These are phyloP conservation scores for Pyrrhoderma noxium DNA, from an alignment of 1,284 basidiomycete species.

Conservation along the genomic window DNA sequence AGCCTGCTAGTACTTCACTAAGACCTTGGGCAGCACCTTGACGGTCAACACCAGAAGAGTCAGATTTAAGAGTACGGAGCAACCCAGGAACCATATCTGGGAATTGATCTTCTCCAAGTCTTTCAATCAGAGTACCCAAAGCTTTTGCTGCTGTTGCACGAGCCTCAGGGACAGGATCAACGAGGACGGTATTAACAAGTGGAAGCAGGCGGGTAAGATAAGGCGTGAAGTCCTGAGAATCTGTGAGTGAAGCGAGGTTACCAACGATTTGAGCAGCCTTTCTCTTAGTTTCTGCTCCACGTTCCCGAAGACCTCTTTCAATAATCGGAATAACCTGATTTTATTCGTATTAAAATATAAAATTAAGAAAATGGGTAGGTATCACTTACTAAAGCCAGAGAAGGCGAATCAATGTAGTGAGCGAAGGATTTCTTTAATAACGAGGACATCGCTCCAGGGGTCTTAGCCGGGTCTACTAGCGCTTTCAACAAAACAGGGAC, in stretches of 20 bases:
- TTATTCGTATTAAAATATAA: neutral
- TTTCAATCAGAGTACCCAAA: conserved; percentile 94
- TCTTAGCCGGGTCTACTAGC: conserved; percentile 93
- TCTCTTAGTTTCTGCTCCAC: conserved; percentile 90
- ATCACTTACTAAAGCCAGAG: conserved; percentile 74
- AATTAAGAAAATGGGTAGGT: conserved; percentile 1
- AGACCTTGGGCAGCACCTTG: conserved; percentile 98
- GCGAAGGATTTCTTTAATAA: conserved; percentile 94
- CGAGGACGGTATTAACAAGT: conserved; percentile 86
- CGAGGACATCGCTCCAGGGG: conserved; percentile 73
- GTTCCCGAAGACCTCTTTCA: conserved; percentile 87
- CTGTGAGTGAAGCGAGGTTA: conserved; percentile 91
- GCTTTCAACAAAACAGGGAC: conserved; percentile 94
- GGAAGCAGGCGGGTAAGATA: conserved; percentile 88
- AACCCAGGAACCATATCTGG: conserved; percentile 92
- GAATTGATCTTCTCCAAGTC: conserved; percentile 93
- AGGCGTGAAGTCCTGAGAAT: conserved; percentile 95
- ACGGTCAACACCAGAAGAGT: conserved; percentile 92
- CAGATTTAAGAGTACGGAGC: conserved; percentile 84
- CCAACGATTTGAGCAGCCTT: conserved; percentile 97
- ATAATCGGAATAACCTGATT: conserved; percentile 92
- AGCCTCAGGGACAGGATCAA: conserved; percentile 95
- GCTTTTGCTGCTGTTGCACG: conserved; percentile 96
- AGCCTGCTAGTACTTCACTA: conserved; percentile 90
- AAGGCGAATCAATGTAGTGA: conserved; percentile 98